Evolutionary conservation across 2,329 filamentous ascomycete genomes (phyloP).

Genomic region (Diplocarpon rosae): DNA sequence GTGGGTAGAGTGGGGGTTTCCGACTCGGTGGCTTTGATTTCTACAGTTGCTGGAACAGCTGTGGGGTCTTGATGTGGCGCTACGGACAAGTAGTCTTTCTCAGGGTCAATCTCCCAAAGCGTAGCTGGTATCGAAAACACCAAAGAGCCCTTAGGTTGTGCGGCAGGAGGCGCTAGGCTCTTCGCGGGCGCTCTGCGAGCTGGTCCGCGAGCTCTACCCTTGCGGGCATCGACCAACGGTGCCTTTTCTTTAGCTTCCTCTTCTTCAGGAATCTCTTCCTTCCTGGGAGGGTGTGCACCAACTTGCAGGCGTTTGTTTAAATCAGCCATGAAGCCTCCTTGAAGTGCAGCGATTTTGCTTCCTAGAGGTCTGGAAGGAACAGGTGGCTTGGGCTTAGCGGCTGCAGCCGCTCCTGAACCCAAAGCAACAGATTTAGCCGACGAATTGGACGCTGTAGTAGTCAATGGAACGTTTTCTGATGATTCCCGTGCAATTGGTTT

Average conservation of each 20-base stretch:
- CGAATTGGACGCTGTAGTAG: constrained; percentile 20
- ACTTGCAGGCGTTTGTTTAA: constrained; percentile 80
- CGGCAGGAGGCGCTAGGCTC: constrained; percentile 20
- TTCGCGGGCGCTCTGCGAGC: constrained; percentile 58
- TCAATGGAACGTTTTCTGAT: constrained; percentile 25
- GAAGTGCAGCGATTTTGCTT: constrained; percentile 81
- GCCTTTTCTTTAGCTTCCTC: constrained; percentile 56
- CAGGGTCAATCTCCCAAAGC: constrained; percentile 33
- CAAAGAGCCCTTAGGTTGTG: constrained; percentile 10
- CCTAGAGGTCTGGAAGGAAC: constrained; percentile 70
- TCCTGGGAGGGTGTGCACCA: constrained; percentile 71
- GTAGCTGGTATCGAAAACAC: constrained; percentile 28
- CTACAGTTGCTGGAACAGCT: background rate
- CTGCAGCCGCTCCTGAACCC: constrained; percentile 33
- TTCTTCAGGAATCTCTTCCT: constrained; percentile 53
- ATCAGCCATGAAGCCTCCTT: constrained; percentile 86
- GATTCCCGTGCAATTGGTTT: constrained; percentile 38
- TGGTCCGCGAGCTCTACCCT: constrained; percentile 80
- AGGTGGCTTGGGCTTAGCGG: constrained; percentile 66
- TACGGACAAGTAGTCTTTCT: constrained; percentile 30
- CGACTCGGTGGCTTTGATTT: constrained; percentile 13
- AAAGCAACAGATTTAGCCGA: constrained; percentile 27
- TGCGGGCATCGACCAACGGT: constrained; percentile 80
- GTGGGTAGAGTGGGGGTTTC: constrained; percentile 18
- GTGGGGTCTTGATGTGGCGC: constrained; percentile 10